These are phyloP conservation scores for Nicotiana obtusifolia DNA, from an alignment of 257 asterid genomes.

Conservation along the genomic window DNA sequence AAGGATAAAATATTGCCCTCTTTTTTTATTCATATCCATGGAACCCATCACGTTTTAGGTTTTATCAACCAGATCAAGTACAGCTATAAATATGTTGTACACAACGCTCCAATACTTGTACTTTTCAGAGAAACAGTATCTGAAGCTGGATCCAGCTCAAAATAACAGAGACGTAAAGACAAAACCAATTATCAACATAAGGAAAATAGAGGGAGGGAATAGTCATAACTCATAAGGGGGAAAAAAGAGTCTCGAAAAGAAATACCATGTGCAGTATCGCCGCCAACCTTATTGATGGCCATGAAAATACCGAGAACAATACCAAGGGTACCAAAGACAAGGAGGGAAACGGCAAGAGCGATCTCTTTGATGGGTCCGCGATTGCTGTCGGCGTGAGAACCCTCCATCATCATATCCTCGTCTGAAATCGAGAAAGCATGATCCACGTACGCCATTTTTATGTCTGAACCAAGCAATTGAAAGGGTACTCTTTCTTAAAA, in stretches of 20 bases:
- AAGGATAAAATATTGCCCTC: neutral
- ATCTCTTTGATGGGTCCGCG: slow-evolving; percentile 95
- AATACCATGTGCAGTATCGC: slow-evolving; percentile 93
- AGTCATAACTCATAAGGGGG: neutral
- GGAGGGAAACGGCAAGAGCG: slow-evolving; percentile 82
- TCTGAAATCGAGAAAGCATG: slow-evolving; percentile 97
- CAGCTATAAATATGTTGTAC: neutral
- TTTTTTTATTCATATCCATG: neutral
- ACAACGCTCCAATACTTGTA: neutral
- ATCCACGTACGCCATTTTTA: slow-evolving; percentile 99
- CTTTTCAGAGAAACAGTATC: neutral
- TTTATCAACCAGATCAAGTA: neutral
- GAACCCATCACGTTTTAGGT: neutral
- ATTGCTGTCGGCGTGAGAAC: slow-evolving; percentile 61
- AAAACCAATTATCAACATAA: neutral
- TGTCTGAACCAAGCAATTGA: no score
- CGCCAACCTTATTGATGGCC: slow-evolving; percentile 86
- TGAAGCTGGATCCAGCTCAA: neutral
- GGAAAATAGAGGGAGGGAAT: no score
- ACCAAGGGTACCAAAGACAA: slow-evolving; percentile 76
- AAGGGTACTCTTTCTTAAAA: neutral
- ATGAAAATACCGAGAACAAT: slow-evolving; percentile 65
- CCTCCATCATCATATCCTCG: slow-evolving; percentile 91
- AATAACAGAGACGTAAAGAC: neutral
- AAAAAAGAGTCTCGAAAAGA: neutral